Conservation (phyloP, 768 basidiomycete genomes). For the Phaffia tasmanica region DNA sequence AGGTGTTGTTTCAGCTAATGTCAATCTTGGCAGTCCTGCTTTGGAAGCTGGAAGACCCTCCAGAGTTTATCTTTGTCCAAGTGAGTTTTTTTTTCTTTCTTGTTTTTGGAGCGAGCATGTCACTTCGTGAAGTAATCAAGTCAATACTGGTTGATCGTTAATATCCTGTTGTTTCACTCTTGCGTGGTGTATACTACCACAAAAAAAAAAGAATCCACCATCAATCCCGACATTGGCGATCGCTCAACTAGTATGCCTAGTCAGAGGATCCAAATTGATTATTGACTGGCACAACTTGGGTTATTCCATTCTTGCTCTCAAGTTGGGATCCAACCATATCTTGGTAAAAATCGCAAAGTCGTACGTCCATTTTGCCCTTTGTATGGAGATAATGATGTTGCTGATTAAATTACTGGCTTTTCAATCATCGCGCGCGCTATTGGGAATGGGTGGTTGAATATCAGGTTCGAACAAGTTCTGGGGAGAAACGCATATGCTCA, state of each 20-base stretch:
- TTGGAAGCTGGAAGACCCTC: slow-evolving; percentile 52
- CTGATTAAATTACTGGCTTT: background rate
- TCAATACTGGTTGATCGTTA: background rate
- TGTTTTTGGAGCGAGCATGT: no score
- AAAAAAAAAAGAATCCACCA: slow-evolving; percentile 69
- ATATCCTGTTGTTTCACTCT: background rate
- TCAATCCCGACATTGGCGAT: slow-evolving; percentile 85
- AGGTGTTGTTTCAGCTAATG: slow-evolving; percentile 59
- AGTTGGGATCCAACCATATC: slow-evolving; percentile 55
- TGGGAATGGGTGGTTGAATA: background rate
- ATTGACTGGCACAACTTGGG: slow-evolving; percentile 99
- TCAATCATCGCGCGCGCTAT: slow-evolving; percentile 2
- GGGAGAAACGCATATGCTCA: slow-evolving; percentile 76
- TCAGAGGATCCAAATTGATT: slow-evolving; percentile 72
- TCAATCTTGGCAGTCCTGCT: slow-evolving; percentile 55
- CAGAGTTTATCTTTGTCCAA: slow-evolving; percentile 78
- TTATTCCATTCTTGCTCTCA: slow-evolving; percentile 78
- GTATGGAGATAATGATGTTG: background rate
- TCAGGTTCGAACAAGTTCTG: slow-evolving; percentile 73
- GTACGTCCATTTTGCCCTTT: slow-evolving; percentile 41
- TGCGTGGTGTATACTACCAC: background rate
- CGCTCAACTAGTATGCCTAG: slow-evolving; percentile 57
- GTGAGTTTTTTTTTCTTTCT: slow-evolving; percentile 41
- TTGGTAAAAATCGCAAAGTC: slow-evolving; percentile 64
- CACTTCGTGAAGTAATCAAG: background rate